Evolutionary conservation across 78 protist species (phyloP), one percentile per base, ranked within the genome.

Genomic region (Thecamonas trahens): DNA sequence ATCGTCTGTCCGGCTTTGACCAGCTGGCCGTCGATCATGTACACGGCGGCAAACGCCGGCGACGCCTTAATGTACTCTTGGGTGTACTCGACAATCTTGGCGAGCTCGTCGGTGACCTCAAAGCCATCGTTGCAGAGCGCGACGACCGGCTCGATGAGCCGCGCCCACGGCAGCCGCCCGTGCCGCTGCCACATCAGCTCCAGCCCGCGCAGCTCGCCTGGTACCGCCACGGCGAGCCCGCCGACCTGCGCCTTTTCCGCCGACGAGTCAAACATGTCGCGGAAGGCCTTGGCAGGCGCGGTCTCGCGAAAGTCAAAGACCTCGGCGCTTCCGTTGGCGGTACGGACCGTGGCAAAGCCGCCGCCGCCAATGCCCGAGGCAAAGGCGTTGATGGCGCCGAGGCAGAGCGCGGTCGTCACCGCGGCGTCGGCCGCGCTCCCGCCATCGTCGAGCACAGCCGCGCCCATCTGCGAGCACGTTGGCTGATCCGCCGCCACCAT

Each of bases 361-460:
- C 60, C 72, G 29, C 72, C 66, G 26, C 66, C 77, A 72, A 72
- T 60, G 6, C 77, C 77, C 20, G 61, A 44, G 29, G 69, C 11
- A 28, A 15, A 32, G 29, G 77, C 14, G n/a, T 59, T 3, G 29
- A 60, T 47, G 5, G 60, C 68, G 20, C 77, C 77, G 15, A 61
- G 11, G 42, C 77, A 72, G 22, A 72, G 54, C n/a, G 47, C n/a
- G 35, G 68, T 1, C 2, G 77, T 54, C 1, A 72, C 37, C 11
- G 55, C 64, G 4, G 68, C 66, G 24, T 72, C 77, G 38, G 60
- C 54, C 6, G 77, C 77, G 20, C 4, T 55, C 35, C 77, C 77
- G 22, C 58, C 58, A 32, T 29, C 26, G 4, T 32, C 8, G 40
- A 72, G 31, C 1, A 72, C 29, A 22, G 2, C 42, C n/a, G 58